Conservation (phyloP, 352 stramenopile genomes). For the Phytophthora boehmeriae region DNA sequence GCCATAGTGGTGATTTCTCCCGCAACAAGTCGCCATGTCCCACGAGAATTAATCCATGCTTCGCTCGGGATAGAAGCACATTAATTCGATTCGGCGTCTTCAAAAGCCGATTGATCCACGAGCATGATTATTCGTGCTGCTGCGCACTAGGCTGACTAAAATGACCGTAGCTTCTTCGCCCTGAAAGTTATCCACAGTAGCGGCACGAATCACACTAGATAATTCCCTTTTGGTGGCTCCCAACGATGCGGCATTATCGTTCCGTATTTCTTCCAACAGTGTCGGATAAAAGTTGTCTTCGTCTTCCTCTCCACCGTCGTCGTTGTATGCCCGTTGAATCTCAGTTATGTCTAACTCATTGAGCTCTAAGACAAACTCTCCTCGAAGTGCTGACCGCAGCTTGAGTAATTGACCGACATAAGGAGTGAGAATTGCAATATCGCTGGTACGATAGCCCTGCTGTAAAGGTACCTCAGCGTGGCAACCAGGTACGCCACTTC, state of each 20-base stretch:
- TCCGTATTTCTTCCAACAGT: conserved; percentile 1
- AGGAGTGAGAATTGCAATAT: conserved; percentile 82
- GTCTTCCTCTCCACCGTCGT: conserved; percentile 37
- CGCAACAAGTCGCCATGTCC: conserved; percentile 49
- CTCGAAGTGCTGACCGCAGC: conserved; percentile 50
- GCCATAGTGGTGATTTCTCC: conserved; percentile 51
- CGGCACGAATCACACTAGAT: conserved; percentile 40
- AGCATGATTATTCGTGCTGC: conserved; percentile 38
- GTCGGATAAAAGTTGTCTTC: conserved; percentile 30
- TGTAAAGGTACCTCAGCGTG: conserved; percentile 74
- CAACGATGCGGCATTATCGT: conserved; percentile 12
- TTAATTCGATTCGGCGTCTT: conserved; percentile 75
- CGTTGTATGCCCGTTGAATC: conserved; percentile 48
- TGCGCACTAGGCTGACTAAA: conserved; percentile 70
- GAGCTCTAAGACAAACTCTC: conserved; percentile 42
- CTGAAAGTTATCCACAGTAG: conserved; percentile 80
- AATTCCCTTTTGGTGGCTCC: conserved; percentile 37
- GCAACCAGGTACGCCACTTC: conserved; percentile 73
- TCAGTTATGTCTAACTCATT: conserved; percentile 49
- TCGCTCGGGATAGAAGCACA: conserved; percentile 67
- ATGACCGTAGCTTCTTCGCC: conserved; percentile 78
- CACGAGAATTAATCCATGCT: conserved; percentile 61
- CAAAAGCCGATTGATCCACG: conserved; percentile 73
- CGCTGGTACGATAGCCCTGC: conserved; percentile 63
- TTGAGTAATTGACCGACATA: conserved; percentile 83